These are phyloP conservation scores for Setomelanomma holmii DNA, from an alignment of 2,329 filamentous ascomycete species.

Conservation along the genomic window DNA sequence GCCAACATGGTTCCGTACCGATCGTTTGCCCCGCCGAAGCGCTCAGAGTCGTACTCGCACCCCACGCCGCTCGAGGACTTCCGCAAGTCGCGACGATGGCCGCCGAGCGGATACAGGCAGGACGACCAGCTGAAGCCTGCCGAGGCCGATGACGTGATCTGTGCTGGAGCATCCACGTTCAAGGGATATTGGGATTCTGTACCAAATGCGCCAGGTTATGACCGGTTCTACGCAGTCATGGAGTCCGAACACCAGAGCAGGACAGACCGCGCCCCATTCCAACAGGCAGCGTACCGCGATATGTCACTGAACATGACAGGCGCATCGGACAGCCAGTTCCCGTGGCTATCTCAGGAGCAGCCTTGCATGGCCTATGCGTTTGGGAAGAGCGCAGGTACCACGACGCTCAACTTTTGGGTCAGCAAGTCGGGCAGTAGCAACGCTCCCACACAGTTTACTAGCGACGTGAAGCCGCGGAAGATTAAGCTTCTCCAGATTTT, in stretches of 20 bases:
- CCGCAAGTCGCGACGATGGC: conserved; percentile 47
- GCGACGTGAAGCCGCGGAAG: conserved; percentile 65
- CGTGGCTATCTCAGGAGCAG: conserved; percentile 77
- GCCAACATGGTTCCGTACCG: conserved; percentile 34
- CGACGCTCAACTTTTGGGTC: conserved; percentile 75
- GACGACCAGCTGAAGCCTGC: conserved; percentile 39
- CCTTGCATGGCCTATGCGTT: conserved; percentile 74
- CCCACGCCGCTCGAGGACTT: conserved; percentile 48
- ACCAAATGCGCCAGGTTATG: conserved; percentile 46
- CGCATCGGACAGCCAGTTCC: conserved; percentile 49
- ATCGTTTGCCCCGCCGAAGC: conserved; percentile 29
- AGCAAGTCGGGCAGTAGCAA: conserved; percentile 64
- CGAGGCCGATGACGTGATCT: conserved; percentile 49
- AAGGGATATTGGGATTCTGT: conserved; percentile 49
- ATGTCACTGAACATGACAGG: conserved; percentile 49
- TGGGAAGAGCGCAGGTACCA: conserved; percentile 71
- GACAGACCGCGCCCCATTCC: conserved; percentile 48
- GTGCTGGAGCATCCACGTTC: conserved; percentile 49
- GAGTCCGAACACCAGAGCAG: conserved; percentile 46
- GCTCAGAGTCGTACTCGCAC: conserved; percentile 47
- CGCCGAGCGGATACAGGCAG: conserved; percentile 46
- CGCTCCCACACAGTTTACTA: conserved; percentile 65
- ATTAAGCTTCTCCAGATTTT: conserved; percentile 62
- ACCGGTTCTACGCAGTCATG: conserved; percentile 51
- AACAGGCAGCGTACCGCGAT: conserved; percentile 45